A percentile compares a stretch with the other conserved stretches of the same genome.
Conservation (phyloP, 257 asterid species). For the Euphrasia confusa region DNA sequence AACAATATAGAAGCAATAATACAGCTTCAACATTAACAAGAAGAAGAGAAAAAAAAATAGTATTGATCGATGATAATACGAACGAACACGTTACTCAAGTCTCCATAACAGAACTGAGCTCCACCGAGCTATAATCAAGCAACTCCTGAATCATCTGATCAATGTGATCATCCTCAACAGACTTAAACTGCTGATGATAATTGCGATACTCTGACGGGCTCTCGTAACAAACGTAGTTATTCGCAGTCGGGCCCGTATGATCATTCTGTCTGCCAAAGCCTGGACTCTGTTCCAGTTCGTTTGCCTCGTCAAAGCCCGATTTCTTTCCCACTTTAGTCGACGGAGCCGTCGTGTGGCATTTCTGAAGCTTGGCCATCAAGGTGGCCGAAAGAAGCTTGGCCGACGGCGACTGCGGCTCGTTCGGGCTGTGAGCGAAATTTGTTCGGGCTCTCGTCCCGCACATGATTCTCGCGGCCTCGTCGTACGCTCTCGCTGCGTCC, state of each 20-base stretch:
- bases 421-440: constrained; percentile 54
- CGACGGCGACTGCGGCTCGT: constrained; percentile 48
- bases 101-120: constrained; percentile 44
- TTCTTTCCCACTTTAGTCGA: constrained; percentile 51
- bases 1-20: background rate
- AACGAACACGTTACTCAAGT: constrained; percentile 20
- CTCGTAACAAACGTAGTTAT: background rate
- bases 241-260: constrained; percentile 3
- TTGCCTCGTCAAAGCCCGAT: constrained; percentile 14
- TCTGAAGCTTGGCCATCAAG: constrained; percentile 74
- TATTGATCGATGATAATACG: background rate
- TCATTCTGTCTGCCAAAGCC: constrained; percentile 20
- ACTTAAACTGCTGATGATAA: constrained; percentile 23
- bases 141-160: constrained; percentile 88
- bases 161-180: constrained; percentile 69
- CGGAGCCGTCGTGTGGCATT: constrained; percentile 50
- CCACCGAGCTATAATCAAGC: constrained; percentile 67
- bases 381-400: constrained; percentile 60
- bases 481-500: constrained; percentile 90
- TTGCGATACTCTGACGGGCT: constrained; percentile 2
- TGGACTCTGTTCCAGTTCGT: background rate
- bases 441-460: constrained; percentile 81
- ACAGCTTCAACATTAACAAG: background rate
- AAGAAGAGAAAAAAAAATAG: background rate
- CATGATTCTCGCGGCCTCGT: constrained; percentile 83